Base-by-base conservation (phyloP, 2,329 filamentous ascomycete species). In the Daldinia eschscholtzii region DNA sequence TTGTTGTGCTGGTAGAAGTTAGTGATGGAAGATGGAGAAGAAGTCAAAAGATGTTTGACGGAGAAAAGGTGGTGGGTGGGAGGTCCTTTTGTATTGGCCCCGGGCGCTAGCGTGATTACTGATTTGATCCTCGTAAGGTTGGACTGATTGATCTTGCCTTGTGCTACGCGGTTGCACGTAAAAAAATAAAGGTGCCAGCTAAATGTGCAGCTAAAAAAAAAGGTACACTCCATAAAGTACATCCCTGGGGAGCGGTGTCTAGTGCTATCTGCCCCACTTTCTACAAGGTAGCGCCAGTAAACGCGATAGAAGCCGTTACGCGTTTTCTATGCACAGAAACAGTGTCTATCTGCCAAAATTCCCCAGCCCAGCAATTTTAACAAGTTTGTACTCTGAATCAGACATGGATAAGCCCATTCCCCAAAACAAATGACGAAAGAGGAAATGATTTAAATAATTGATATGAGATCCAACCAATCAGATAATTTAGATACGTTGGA, bases 21-120 rank as follows among this genome's bases (percentile, higher is more conserved):
- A 73, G 63, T 67, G 79, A 76, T 79, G 77, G 70, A 69, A 76
- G 75, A 73, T 74, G 74, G 76, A 42, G 59, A 75, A 53, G 39
- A 74, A 76, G 73, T 76, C 77, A 76, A 80, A 46, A 81, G 81
- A 81, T 83, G 82, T 82, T 81, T 83, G 81, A 79, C 81, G 79
- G 77, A 79, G 80, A 78, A 79, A 77, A 79, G 76, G 80, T 80
- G 80, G 77, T 81, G 83, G 80, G 83, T 85, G 85, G 85, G 84
- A 83, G 79, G 78, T 82, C 83, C 81, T 88, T 88, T 88, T 88
- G 87, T 89, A 89, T 84, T 87, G 84, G 81, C 84, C 83, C 85
- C 83, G 84, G 79, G 79, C 79, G 78, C 79, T 80, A 81, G 81
- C 80, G 80, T 79, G 76, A 80, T 85, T 88, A 87, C 87, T 89